Conservation (phyloP, 345 rosid species). For the Draba incana region DNA sequence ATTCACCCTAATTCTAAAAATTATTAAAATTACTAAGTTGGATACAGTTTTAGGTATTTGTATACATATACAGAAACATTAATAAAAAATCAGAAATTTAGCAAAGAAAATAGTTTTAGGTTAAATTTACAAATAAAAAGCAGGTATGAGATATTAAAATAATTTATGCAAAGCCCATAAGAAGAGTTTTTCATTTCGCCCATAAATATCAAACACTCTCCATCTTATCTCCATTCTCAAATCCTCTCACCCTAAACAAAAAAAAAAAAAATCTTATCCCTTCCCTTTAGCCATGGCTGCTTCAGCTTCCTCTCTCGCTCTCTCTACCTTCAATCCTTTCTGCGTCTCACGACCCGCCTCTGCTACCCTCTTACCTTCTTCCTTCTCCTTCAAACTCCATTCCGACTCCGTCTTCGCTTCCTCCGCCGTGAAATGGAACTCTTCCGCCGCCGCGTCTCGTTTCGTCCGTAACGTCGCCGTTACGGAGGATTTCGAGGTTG, state of each 20-base stretch:
- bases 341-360: slow-evolving; percentile 48
- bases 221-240: slow-evolving; percentile 38
- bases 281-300: slow-evolving; percentile 53
- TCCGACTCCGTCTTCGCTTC: slow-evolving; percentile 45
- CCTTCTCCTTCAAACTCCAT: slow-evolving; percentile 47
- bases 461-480: slow-evolving; percentile 61
- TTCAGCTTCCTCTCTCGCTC: slow-evolving; percentile 65
- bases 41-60: too few relatives aligned
- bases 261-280: slow-evolving; percentile 44
- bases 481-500: slow-evolving; percentile 65
- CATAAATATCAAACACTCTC: slow-evolving; percentile 28
- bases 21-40: too few relatives aligned
- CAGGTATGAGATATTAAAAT: slow-evolving; percentile 10
- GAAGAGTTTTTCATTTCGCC: background rate
- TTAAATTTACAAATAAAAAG: background rate
- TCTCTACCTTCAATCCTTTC: slow-evolving; percentile 57
- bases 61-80: too few relatives aligned
- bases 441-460: slow-evolving; percentile 47
- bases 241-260: slow-evolving; percentile 8
- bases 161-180: background rate
- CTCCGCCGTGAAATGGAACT: slow-evolving; percentile 37
- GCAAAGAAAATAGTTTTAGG: too few relatives aligned
- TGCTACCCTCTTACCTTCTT: slow-evolving; percentile 42
- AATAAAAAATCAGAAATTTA: too few relatives aligned
- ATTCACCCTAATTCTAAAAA: too few relatives aligned